These are phyloP conservation scores for Peziza echinospora DNA, from an alignment of 495 filamentous ascomycete species.

Conservation along the genomic window DNA sequence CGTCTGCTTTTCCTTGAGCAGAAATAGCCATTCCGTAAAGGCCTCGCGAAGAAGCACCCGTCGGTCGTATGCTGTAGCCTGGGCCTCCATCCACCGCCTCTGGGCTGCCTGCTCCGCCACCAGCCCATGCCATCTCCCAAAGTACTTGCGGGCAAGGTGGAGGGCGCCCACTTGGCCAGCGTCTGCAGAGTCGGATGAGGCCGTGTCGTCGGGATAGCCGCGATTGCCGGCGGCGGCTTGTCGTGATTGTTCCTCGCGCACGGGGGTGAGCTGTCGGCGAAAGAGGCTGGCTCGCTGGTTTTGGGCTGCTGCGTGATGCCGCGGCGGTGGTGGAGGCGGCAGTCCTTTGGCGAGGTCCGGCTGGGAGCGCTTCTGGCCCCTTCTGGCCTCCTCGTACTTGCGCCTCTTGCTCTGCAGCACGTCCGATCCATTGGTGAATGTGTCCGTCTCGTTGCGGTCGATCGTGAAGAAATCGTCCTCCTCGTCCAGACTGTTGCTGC, in stretches of 20 bases:
- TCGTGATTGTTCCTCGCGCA: neutral
- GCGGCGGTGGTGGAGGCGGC: neutral
- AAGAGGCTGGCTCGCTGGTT: neutral
- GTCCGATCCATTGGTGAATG: neutral
- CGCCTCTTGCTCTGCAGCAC: neutral
- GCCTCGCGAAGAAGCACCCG: constrained; percentile 3
- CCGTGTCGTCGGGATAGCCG: too few relatives aligned
- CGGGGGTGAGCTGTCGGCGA: neutral
- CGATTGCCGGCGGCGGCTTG: too few relatives aligned
- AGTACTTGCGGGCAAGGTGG: constrained; percentile 1
- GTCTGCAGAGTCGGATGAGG: too few relatives aligned
- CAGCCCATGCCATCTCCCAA: constrained; percentile 10
- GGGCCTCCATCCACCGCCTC: constrained; percentile 5
- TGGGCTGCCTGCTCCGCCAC: constrained; percentile 14
- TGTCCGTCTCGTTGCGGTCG: too few relatives aligned
- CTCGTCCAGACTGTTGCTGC: neutral
- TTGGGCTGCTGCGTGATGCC: neutral
- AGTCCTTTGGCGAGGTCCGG: neutral
- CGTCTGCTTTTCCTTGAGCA: constrained; percentile 7
- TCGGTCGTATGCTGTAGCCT: constrained; percentile 1
- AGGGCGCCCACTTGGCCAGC: neutral
- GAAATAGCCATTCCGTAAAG: constrained; percentile 15
- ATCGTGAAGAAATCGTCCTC: too few relatives aligned
- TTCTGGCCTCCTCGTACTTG: neutral
- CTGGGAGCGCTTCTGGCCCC: neutral